Evolutionary conservation across 257 asterid species (phyloP), one percentile per base, ranked within the genome.

Genomic region (Cynanchum wilfordii): DNA sequence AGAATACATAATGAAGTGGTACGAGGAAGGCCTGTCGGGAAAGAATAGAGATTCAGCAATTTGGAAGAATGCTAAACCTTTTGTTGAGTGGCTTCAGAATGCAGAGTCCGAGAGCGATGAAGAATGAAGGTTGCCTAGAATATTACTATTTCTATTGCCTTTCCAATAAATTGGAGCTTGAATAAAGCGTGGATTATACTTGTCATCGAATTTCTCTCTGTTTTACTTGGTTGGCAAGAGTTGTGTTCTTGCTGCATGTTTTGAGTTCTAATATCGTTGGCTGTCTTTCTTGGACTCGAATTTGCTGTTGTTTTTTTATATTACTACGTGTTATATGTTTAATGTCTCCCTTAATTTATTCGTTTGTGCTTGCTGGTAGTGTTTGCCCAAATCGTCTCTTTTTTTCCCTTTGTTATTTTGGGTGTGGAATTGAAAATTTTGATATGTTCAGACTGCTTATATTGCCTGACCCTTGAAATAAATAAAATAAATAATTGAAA

Each of bases 81-180:
- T 84, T 17, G 40, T 84, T 0, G 84, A 81, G 6, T 84, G 87
- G 87, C 79, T 84, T 17, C 82, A 76, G 60, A 79, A 60, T 65
- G 87, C 87, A 0, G 87, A 84, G 68, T 84, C 87, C 0, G 87
- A 81, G 55, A 57, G 77, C 3, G 87, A 81, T 5, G 84, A 71
- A 47, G 87, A 84, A 65, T 84, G 77, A 84, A 7, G 55, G 24
- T 7, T 42, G 59, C 16, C 42, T 12, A 12, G 6, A 56, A 44
- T 10, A 29, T 42, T 47, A 13, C 60, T 27, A 10, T 33, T 1
- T 62, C 47, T 7, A 10, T 42, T 10, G 22, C 24, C 10, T 1
- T 44, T 3, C 33, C 5, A 59, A 75, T 50, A 16, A 49, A 42
- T 22, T 33, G 10, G 47, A 5, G 47, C 47, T 8, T 42, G 47